Conservation (phyloP, 139 green algal genomes). For the Coelastrella sp. region DNA sequence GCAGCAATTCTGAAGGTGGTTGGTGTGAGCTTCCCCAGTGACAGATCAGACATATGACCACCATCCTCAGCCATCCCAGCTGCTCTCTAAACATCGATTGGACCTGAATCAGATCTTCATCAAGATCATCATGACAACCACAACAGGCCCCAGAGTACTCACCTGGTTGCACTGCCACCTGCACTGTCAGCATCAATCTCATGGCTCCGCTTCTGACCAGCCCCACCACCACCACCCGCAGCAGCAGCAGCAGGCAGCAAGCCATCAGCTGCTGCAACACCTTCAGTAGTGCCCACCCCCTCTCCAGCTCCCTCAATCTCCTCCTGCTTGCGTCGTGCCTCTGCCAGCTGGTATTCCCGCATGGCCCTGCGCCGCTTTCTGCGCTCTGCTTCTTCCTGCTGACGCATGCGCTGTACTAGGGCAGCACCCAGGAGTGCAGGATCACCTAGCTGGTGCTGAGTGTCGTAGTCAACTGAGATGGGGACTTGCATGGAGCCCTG, state of each 20-base stretch:
- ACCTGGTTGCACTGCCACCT: slow-evolving; percentile 11
- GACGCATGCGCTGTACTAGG: neutral
- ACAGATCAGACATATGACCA: no score
- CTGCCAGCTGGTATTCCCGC: neutral
- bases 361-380: neutral
- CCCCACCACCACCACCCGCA: neutral
- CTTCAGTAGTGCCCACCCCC: slow-evolving; percentile 6
- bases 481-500: slow-evolving; percentile 7
- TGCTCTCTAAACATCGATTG: no score
- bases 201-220: neutral
- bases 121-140: no score
- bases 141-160: neutral
- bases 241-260: neutral
- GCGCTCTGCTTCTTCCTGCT: neutral
- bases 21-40: no score
- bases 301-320: no score
- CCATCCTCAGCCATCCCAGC: no score
- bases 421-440: neutral
- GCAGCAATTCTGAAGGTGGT: no score
- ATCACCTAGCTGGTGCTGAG: neutral
- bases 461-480: neutral
- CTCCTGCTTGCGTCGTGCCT: neutral
- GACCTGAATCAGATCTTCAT: no score
- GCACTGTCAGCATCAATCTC: neutral
- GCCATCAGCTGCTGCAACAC: neutral